Base-by-base conservation (phyloP, 495 filamentous ascomycete species). In the Tuber indicum region DNA sequence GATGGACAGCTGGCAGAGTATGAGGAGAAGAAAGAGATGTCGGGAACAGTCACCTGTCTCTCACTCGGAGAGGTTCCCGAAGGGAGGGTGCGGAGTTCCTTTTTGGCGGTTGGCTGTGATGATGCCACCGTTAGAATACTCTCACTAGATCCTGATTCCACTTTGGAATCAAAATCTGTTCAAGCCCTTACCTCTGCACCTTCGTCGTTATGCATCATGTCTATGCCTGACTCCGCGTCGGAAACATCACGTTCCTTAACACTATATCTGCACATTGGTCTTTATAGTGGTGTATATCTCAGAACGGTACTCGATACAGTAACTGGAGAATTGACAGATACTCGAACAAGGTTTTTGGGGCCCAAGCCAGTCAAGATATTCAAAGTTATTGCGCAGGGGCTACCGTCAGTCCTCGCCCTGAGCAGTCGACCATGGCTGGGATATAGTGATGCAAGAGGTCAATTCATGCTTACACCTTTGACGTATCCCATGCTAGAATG, bases 11-110 rank as follows among this genome's bases (percentile, higher is more conserved):
- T 99, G 21, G 93, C 94, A 44, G 95, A 98, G 85, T 97, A 97
- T 78, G 94, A 98, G 73, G 95, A 98, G 78, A 94, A 95, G 85
- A 92, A 92, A 78, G 92, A 96, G 82, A 97, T 98, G 93, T 93
- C 91, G 74, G 94, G 93, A n/a, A 97, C 94, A 0, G 93, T 99
- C 32, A 98, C 94, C 23, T 95, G 92, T 72, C 86, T 99, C 23
- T 97, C 94, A 82, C 87, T 99, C 75, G 96, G 94, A n/a, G 91
- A 94, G 71, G 94, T 98, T 26, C 94, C 95, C 0, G 92, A 96
- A 84, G 96, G 96, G 41, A 89, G 93, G 32, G 85, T 93, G 70
- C 87, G 96, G 78, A 95, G 92, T 81, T 91, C 92, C 4, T 98
- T 95, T 85, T 86, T 98, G 62, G 96, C 96, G 75, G 96, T 99